These are phyloP conservation scores for Annulohypoxylon moriforme DNA, from an alignment of 495 filamentous ascomycete species.

Conservation along the genomic window DNA sequence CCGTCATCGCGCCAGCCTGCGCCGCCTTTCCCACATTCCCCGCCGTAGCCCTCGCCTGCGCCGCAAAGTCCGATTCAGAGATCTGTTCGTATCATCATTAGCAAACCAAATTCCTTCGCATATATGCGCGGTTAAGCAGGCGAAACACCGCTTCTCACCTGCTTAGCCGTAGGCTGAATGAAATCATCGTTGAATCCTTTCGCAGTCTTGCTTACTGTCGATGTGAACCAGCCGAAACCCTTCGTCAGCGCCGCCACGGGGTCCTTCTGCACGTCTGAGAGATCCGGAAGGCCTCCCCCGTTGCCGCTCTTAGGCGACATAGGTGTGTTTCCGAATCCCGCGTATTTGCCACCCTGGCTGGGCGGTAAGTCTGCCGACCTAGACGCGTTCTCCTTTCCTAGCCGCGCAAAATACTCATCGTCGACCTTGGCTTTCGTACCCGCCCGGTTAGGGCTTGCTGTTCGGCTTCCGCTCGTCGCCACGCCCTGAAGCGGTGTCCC, in stretches of 20 bases:
- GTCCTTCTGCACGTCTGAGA: conserved; percentile 91
- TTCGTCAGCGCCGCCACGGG: conserved; percentile 89
- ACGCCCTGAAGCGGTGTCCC: conserved; percentile 66
- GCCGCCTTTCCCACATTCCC: conserved; percentile 69
- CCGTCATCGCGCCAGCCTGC: conserved; percentile 71
- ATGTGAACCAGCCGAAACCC: conserved; percentile 93
- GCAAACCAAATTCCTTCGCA: neutral
- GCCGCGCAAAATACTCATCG: conserved; percentile 88
- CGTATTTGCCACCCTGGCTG: conserved; percentile 90
- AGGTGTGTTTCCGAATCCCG: conserved; percentile 85
- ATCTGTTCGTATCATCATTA: conserved; percentile 61
- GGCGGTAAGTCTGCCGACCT: conserved; percentile 80
- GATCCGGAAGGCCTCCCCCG: conserved; percentile 62
- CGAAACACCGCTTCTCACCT: conserved; percentile 62
- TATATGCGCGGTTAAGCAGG: conserved; percentile 15
- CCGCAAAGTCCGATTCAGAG: conserved; percentile 86
- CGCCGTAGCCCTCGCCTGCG: conserved; percentile 80
- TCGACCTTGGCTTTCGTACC: conserved; percentile 67
- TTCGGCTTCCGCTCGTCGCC: conserved; percentile 80
- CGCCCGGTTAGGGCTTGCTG: conserved; percentile 64
- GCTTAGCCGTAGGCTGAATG: conserved; percentile 89
- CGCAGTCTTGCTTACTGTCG: conserved; percentile 84
- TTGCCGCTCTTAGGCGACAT: conserved; percentile 55
- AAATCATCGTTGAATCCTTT: conserved; percentile 89
- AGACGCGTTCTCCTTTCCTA: conserved; percentile 83